phyloP scores from a whole-genome alignment of 345 rosid genomes.

The Erodium maritimum region DNA sequence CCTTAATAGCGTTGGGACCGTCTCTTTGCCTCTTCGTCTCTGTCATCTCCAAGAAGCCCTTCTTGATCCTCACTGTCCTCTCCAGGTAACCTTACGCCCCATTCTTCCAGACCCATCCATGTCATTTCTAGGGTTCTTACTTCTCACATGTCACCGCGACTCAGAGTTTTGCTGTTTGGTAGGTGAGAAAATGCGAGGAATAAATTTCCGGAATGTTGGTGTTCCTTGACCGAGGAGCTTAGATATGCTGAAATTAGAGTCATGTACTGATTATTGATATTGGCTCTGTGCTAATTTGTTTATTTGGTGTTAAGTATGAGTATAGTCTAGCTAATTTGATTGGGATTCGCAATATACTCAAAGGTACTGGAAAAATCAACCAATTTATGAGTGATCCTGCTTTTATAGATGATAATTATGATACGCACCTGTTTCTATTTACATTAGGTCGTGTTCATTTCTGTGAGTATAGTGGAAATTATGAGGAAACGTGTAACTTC shows the following conservation, averaged over 20 bases:
- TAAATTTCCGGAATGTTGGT: neutral
- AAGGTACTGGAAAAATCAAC: no score
- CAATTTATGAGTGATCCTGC: neutral
- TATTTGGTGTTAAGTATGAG: neutral
- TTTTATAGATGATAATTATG: neutral
- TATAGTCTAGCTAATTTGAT: neutral
- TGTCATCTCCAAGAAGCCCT: constrained; percentile 85
- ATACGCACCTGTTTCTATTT: neutral
- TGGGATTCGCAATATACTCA: neutral
- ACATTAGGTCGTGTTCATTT: neutral
- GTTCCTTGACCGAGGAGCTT: no score
- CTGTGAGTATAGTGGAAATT: neutral
- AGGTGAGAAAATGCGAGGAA: neutral
- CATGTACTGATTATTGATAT: neutral
- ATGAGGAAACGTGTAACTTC: neutral
- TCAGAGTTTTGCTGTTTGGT: neutral
- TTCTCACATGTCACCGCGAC: neutral
- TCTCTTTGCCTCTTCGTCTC: constrained; percentile 79
- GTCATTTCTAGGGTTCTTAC: neutral
- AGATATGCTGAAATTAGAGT: neutral
- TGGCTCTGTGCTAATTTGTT: neutral
- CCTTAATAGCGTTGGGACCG: constrained; percentile 75
- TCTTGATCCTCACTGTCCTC: constrained; percentile 84
- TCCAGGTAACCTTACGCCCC: constrained; percentile 43
- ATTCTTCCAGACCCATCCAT: neutral